Conservation (phyloP, 768 basidiomycete species). For the Mycena crocata region DNA sequence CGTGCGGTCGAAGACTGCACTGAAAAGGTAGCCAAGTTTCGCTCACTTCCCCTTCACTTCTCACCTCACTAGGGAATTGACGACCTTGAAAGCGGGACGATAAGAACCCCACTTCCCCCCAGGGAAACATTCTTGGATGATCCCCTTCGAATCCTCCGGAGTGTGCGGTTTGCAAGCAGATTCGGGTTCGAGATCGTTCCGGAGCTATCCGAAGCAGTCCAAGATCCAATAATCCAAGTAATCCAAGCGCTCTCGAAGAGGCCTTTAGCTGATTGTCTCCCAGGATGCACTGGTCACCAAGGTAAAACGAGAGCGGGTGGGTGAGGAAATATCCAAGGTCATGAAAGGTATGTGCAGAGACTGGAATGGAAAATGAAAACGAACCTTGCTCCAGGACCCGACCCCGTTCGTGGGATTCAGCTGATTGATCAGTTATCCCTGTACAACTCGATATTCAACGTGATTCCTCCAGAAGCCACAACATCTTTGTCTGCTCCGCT, state of each 20-base stretch:
- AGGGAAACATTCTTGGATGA: slow-evolving; percentile 93
- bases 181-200: slow-evolving; percentile 85
- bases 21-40: slow-evolving; percentile 62
- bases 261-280: slow-evolving; percentile 5
- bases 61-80: slow-evolving; percentile 70
- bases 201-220: slow-evolving; percentile 72
- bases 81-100: slow-evolving; percentile 82
- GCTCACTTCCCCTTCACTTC: background rate
- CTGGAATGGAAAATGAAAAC: slow-evolving; percentile 6
- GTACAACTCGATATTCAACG: slow-evolving; percentile 72
- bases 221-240: slow-evolving; percentile 74
- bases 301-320: slow-evolving; percentile 91
- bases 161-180: slow-evolving; percentile 90
- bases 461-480: slow-evolving; percentile 59
- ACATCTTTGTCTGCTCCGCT: slow-evolving; percentile 58
- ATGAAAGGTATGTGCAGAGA: slow-evolving; percentile 69
- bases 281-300: slow-evolving; percentile 79
- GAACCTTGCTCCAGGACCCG: slow-evolving; percentile 61
- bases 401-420: slow-evolving; percentile 79
- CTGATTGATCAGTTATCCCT: slow-evolving; percentile 82
- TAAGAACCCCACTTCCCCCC: slow-evolving; percentile 91
- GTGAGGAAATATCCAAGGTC: slow-evolving; percentile 95
- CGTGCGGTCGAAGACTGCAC: slow-evolving; percentile 89
- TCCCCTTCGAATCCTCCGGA: slow-evolving; percentile 91
- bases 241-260: slow-evolving; percentile 39